These are phyloP conservation scores for Neonectria neomacrospora DNA, from an alignment of 2,329 filamentous ascomycete genomes.

Conservation along the genomic window DNA sequence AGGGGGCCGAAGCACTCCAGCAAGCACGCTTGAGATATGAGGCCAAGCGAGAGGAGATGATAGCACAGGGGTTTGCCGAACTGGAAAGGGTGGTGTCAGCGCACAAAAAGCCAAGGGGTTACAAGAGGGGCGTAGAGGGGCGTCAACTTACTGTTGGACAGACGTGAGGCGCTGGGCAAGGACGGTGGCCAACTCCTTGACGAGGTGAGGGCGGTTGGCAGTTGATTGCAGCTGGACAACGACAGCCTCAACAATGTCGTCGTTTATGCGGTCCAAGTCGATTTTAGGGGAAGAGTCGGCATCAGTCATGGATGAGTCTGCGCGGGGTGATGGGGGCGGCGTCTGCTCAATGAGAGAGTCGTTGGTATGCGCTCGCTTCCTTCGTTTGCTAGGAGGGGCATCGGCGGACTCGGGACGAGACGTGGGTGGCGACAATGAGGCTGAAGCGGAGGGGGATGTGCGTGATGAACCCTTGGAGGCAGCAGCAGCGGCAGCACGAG, in stretches of 20 bases:
- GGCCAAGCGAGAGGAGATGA: conserved; percentile 92
- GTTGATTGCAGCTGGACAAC: conserved; percentile 90
- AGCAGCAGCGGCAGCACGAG: conserved; percentile 62
- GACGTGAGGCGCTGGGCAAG: conserved; percentile 80
- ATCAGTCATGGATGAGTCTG: conserved; percentile 45
- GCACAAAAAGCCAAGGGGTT: conserved; percentile 27
- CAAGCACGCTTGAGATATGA: conserved; percentile 88
- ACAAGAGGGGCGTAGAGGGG: conserved; percentile 23
- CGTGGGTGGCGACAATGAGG: conserved; percentile 47
- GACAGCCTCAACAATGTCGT: conserved; percentile 93
- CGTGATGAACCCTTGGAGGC: conserved; percentile 55
- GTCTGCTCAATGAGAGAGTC: conserved; percentile 83
- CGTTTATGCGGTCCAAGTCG: conserved; percentile 86
- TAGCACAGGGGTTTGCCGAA: conserved; percentile 93
- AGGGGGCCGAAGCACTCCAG: conserved; percentile 81
- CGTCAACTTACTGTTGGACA: conserved; percentile 84
- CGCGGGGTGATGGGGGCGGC: conserved; percentile 61
- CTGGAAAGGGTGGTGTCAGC: conserved; percentile 60
- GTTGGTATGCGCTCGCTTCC: conserved; percentile 86
- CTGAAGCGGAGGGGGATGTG: conserved; percentile 43
- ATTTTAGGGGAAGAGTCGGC: conserved; percentile 44
- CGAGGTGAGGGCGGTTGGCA: conserved; percentile 90
- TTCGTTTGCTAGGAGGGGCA: conserved; percentile 68
- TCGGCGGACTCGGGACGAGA: conserved; percentile 47
- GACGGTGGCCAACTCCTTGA: conserved; percentile 89